phyloP scores from a whole-genome alignment of 108 stramenopile species.

The Stephanodiscus triporus region DNA sequence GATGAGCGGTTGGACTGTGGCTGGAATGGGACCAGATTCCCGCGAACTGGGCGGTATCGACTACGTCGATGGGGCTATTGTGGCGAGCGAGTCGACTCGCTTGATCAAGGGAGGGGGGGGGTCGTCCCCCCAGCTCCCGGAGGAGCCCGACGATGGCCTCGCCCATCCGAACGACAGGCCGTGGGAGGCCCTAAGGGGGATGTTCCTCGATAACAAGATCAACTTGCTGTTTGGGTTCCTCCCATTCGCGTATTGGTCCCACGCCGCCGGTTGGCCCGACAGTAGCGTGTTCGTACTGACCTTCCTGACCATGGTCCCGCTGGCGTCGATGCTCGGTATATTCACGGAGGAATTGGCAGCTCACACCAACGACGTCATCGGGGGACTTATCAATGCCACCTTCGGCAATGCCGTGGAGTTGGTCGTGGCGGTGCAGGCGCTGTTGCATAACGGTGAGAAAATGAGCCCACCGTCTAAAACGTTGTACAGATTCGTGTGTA shows the following conservation, averaged over 20 bases:
- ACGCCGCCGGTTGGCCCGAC: slow-evolving; percentile 61
- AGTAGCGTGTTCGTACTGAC: slow-evolving; percentile 84
- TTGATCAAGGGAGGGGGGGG: neutral
- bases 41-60: too few relatives aligned
- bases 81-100: neutral
- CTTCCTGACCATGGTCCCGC: slow-evolving; percentile 92
- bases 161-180: slow-evolving; percentile 11
- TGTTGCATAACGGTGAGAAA: slow-evolving; percentile 50
- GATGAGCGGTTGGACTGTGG: neutral
- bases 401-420: slow-evolving; percentile 97
- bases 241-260: slow-evolving; percentile 70
- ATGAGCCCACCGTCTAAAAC: neutral
- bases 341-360: slow-evolving; percentile 96
- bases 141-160: neutral
- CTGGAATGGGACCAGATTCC: neutral
- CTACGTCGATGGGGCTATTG: neutral
- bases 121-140: neutral
- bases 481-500: neutral
- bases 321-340: slow-evolving; percentile 92
- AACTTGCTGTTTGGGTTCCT: slow-evolving; percentile 68
- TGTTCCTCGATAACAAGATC: slow-evolving; percentile 68
- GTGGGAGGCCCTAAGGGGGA: slow-evolving; percentile 36
- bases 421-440: slow-evolving; percentile 87
- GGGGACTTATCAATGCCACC: slow-evolving; percentile 96
- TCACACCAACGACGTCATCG: slow-evolving; percentile 95